Evolutionary conservation across 148 eudicot genomes (phyloP).

Genomic region (Amaranthus palmeri): DNA sequence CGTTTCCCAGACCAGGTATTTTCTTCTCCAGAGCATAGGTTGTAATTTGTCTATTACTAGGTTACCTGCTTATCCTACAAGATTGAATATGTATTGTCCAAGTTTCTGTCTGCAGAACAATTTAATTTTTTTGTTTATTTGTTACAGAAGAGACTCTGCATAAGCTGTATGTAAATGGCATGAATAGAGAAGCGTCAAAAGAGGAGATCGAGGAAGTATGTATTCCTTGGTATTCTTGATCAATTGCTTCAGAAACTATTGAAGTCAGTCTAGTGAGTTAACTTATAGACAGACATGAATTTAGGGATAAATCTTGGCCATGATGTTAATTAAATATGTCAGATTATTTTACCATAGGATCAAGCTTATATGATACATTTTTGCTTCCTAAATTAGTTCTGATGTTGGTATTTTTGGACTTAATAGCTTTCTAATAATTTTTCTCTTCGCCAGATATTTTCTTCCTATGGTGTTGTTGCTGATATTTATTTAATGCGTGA

Average conservation of each 20-base stretch:
- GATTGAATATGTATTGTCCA: background rate
- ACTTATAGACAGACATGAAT: background rate
- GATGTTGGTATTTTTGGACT: background rate
- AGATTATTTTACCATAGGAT: background rate
- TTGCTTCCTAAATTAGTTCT: background rate
- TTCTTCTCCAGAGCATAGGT: constrained; percentile 7
- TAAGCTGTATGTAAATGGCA: constrained; percentile 73
- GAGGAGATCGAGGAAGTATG: constrained; percentile 74
- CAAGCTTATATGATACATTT: background rate
- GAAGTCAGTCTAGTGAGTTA: background rate
- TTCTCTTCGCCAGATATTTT: constrained; percentile 55
- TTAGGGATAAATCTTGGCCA: background rate
- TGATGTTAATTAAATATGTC: background rate
- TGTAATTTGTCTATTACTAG: background rate
- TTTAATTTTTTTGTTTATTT: background rate
- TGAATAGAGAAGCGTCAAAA: constrained; percentile 69
- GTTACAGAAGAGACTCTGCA: constrained; percentile 20
- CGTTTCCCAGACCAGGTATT: constrained; percentile 28
- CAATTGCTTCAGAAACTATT: constrained; percentile 2
- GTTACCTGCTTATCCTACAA: background rate
- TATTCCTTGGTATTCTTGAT: constrained; percentile 23
- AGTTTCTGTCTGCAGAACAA: background rate
- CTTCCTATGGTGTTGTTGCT: constrained; percentile 66
- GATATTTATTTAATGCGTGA: constrained; percentile 64
- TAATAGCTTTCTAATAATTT: constrained; percentile 3